Evolutionary conservation across 2,329 filamentous ascomycete genomes (phyloP).

Genomic region (Fusarium phyllophilum): DNA sequence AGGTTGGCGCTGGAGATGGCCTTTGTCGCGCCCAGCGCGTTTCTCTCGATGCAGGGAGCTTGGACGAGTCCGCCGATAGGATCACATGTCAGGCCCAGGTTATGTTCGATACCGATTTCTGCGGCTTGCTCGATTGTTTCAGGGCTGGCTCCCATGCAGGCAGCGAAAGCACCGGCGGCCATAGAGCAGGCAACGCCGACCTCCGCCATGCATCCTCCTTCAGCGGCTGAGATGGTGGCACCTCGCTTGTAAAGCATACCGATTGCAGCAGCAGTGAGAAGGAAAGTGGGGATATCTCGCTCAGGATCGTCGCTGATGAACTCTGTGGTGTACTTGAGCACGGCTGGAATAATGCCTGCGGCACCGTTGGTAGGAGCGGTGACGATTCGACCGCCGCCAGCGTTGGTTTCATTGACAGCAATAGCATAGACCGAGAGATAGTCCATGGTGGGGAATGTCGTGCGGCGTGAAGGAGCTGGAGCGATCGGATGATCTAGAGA

Average conservation of each 20-base stretch:
- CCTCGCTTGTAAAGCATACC: slow-evolving; percentile 65
- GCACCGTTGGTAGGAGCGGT: slow-evolving; percentile 63
- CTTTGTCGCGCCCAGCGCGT: slow-evolving; percentile 62
- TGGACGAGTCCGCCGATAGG: slow-evolving; percentile 62
- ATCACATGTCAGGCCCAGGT: slow-evolving; percentile 61
- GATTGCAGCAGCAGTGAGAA: slow-evolving; percentile 60
- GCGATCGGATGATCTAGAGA: slow-evolving; percentile 58
- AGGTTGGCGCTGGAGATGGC: slow-evolving; percentile 62
- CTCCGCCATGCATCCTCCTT: slow-evolving; percentile 65
- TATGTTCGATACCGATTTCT: slow-evolving; percentile 64
- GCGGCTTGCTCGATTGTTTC: slow-evolving; percentile 62
- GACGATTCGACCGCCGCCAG: slow-evolving; percentile 60
- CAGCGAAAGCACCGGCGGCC: slow-evolving; percentile 62
- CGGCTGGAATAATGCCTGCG: slow-evolving; percentile 61
- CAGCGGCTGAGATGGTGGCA: slow-evolving; percentile 62
- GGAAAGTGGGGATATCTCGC: slow-evolving; percentile 60
- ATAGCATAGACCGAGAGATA: slow-evolving; percentile 62
- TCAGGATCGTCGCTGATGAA: slow-evolving; percentile 62
- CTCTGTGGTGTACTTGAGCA: slow-evolving; percentile 61
- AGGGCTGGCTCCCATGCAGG: slow-evolving; percentile 61
- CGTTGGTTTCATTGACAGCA: slow-evolving; percentile 64
- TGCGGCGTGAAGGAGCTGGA: slow-evolving; percentile 57
- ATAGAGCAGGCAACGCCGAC: slow-evolving; percentile 63
- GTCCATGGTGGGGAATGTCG: slow-evolving; percentile 61
- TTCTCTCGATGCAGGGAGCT: slow-evolving; percentile 62